These are phyloP conservation scores for Rhizopus stolonifer DNA, from an alignment of 371 early-diverging fungal species.

Conservation along the genomic window DNA sequence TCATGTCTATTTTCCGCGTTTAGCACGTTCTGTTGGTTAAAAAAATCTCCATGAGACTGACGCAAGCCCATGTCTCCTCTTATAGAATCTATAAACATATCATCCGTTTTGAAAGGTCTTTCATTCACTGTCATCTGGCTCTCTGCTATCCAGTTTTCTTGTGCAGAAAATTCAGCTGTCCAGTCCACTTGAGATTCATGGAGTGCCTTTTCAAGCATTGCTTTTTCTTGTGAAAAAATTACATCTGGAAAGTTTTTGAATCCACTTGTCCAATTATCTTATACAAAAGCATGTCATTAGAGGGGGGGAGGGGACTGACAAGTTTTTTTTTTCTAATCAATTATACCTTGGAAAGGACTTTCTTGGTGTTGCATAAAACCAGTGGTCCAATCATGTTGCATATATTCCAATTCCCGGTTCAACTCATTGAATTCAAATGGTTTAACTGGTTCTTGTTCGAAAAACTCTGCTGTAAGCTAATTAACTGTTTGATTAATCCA, in stretches of 20 bases:
- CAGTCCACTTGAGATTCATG: constrained; percentile 59
- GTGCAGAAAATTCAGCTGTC: constrained; percentile 55
- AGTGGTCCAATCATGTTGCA: constrained; percentile 60
- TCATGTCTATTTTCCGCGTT: too few relatives aligned
- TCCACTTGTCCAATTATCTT: constrained; percentile 52
- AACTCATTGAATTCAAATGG: constrained; percentile 60
- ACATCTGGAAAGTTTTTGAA: constrained; percentile 28
- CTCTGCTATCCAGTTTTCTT: constrained; percentile 57
- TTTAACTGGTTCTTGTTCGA: constrained; percentile 39
- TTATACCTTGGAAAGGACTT: too few relatives aligned
- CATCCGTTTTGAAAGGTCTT: constrained; percentile 83
- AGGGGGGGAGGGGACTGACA: too few relatives aligned
- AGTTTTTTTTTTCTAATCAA: too few relatives aligned
- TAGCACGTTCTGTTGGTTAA: too few relatives aligned
- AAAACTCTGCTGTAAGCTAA: constrained; percentile 43
- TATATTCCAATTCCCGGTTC: constrained; percentile 55
- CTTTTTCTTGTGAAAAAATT: constrained; percentile 10
- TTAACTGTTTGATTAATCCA: too few relatives aligned
- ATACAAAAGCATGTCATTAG: too few relatives aligned
- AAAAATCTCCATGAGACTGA: too few relatives aligned
- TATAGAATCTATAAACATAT: constrained; percentile 76
- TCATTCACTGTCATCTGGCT: constrained; percentile 52
- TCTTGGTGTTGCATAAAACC: constrained; percentile 65
- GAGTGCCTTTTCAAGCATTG: constrained; percentile 75
- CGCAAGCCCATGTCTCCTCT: too few relatives aligned